Evolutionary conservation across 805 yeast genomes (phyloP), one percentile per base, ranked within the genome.

Genomic region (Hanseniaspora valbyensis): DNA sequence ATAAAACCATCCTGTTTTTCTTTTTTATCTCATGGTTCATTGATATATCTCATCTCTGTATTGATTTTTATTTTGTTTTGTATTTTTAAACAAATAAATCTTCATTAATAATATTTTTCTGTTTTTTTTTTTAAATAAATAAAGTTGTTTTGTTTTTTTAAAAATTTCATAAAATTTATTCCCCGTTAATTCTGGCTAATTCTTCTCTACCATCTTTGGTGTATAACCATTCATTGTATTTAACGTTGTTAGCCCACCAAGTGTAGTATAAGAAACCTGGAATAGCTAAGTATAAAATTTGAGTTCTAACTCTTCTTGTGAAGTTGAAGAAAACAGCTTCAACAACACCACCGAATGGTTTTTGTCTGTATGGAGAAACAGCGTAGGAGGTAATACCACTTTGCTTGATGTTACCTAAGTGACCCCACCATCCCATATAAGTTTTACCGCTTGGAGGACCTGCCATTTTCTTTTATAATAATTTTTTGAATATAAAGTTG

Each of bases 371-470:
- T 55, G 96, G 94, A 57, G 98, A 84, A 56, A 92, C 88, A 52
- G 95, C 74, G 76, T 90, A 92, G 54, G 83, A 77, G 55, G 90
- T 83, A 57, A 83, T 74, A 72, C 86, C 82, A 69, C 85, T 85
- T 74, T 86, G 95, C 60, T 76, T 77, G 66, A 92, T 89, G 69
- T 84, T 76, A 55, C 94, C 95, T 65, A 88, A 69, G 72, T 74
- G 69, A 65, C 96, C 96, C 96, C 96, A 88, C 96, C 96, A 88
- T 61, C 96, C 96, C 90, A 85, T 81, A 65, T 83, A 88, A 63
- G 87, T 66, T 60, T 76, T 78, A 61, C 81, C 80, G 60, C 77
- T 77, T 66, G 82, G 82, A 48, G 51, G 44, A 64, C 82, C 85
- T 66, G 77, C 83, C 87, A 81, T 81, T 52, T 42, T n/a, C n/a